Conservation (phyloP, 768 basidiomycete genomes). For the Phylloporus sp. region DNA sequence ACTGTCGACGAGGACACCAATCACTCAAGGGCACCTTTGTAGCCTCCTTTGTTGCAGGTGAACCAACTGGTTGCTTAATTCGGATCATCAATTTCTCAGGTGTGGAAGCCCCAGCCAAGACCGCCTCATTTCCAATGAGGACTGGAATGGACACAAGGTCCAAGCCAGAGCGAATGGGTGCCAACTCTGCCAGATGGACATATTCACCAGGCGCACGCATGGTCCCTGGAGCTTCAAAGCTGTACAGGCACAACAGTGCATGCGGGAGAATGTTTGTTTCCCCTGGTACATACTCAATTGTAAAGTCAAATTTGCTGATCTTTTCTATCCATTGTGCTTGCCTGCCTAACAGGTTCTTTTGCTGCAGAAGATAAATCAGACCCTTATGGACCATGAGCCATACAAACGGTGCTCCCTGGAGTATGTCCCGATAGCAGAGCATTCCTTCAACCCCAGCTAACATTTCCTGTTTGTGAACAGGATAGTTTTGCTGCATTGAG, state of each 20-base stretch:
- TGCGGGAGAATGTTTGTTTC: conserved; percentile 25
- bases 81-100: no score
- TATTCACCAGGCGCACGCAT: not conserved
- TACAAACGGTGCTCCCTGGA: conserved; percentile 29
- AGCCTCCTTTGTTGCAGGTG: no score
- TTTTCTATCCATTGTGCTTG: conserved; percentile 39
- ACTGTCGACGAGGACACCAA: not conserved
- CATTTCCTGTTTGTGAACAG: conserved; percentile 39
- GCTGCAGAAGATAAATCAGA: conserved; percentile 28
- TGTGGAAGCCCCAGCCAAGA: not conserved
- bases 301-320: conserved; percentile 28
- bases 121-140: not conserved
- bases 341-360: conserved; percentile 30
- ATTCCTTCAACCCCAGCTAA: conserved; percentile 35
- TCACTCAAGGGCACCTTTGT: no score
- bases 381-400: conserved; percentile 30
- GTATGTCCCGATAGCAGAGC: conserved; percentile 25
- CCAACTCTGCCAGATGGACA: not conserved
- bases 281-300: conserved; percentile 28
- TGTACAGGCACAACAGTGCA: conserved; percentile 18
- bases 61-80: no score
- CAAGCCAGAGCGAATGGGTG: no score
- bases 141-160: not conserved
- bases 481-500: conserved; percentile 37
- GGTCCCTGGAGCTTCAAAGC: not conserved